These are phyloP conservation scores for Lentinus tigrinus DNA, from an alignment of 768 basidiomycete species.

Conservation along the genomic window DNA sequence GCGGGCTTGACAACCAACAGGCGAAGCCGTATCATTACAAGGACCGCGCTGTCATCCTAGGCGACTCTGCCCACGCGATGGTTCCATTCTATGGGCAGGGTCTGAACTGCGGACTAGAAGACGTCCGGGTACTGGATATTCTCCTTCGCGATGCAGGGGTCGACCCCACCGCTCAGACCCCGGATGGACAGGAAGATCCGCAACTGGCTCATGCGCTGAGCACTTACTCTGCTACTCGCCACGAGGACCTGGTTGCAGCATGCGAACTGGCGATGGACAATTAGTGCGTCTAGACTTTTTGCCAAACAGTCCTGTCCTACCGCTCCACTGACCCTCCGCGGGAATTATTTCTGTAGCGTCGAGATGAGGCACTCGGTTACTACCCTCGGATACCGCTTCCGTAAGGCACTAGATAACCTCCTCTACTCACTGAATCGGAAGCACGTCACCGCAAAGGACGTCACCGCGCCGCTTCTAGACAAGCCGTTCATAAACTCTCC, in stretches of 20 bases:
- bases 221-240: constrained; percentile 77
- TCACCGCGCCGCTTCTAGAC: constrained; percentile 36
- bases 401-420: constrained; percentile 76
- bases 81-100: constrained; percentile 99
- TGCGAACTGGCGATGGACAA: constrained; percentile 93
- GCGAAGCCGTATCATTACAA: constrained; percentile 87
- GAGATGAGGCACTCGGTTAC: constrained; percentile 95
- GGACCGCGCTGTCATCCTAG: constrained; percentile 84
- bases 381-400: constrained; percentile 74
- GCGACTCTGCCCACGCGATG: constrained; percentile 97
- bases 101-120: constrained; percentile 95
- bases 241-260: constrained; percentile 89
- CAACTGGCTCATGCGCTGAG: constrained; percentile 64
- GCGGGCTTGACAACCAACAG: constrained; percentile 39
- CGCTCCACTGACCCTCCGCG: background rate
- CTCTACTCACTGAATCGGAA: constrained; percentile 61
- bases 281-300: constrained; percentile 66
- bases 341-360: constrained; percentile 45
- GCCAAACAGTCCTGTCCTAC: background rate
- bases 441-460: constrained; percentile 44
- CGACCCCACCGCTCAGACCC: constrained; percentile 40
- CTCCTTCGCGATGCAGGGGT: constrained; percentile 74
- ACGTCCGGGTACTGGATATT: constrained; percentile 84
- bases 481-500: constrained; percentile 41
- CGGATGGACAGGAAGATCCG: constrained; percentile 45